Evolutionary conservation across 169 alveolate species (phyloP), one percentile per base, ranked within the genome.

Genomic region (Nephromyces sp.): DNA sequence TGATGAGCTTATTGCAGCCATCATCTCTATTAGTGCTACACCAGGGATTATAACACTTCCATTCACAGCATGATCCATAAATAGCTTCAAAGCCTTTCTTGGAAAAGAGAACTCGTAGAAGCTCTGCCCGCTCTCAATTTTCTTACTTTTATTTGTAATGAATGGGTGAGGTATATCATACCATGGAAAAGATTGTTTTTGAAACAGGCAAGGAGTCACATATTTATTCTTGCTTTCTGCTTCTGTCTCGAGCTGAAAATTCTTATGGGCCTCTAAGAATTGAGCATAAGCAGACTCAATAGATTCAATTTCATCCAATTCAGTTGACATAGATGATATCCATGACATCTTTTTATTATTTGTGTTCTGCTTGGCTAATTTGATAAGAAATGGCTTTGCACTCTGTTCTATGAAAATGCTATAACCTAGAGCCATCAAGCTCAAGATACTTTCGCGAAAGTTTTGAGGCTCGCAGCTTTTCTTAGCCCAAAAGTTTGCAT

Each of bases 151-250:
- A n/a, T 69, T 69, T 15, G 84, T 84, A 25, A 82, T 66, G 32
- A 85, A 65, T 1, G 90, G 85, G 64, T 85, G 90, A 6, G 82
- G 79, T 64, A 82, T 75, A 25, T 74, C 74, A 4, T 64, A 70
- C 90, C 90, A 85, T 21, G 86, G 90, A 74, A 74, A 83, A 8
- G 89, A 77, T 34, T 81, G 86, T 2, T 79, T 32, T 21, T 71
- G 78, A 34, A 57, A 66, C 35, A 73, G 32, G 34, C 68, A 78
- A 24, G 52, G 70, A 24, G 35, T 79, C 33, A 74, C 74, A 8
- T 77, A 75, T 32, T 70, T 69, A 6, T 28, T 62, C 21, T 74
- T 75, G 6, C 70, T 66, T 29, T 79, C 81, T 52, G 74, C 68
- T 15, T 70, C 66, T 3, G 66, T 72, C 70, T 57, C 68, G 66